Percentiles rank a stretch among this genome's conserved stretches.
phyloP scores from a whole-genome alignment of 2,329 filamentous ascomycete genomes.

The Xylariales sp. region DNA sequence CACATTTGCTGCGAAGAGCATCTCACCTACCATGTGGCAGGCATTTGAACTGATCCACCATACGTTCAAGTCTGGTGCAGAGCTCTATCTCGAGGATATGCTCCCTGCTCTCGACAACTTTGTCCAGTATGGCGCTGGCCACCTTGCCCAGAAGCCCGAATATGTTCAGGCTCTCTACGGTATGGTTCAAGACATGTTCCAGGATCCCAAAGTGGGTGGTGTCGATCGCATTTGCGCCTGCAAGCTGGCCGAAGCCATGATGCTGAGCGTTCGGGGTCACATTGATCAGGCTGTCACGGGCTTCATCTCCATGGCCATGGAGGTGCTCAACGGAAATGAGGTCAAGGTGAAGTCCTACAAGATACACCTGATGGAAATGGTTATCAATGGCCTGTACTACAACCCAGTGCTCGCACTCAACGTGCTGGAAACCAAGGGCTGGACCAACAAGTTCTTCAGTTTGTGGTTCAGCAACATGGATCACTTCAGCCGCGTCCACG shows the following conservation, averaged over 20 bases:
- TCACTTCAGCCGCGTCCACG: slow-evolving; percentile 87
- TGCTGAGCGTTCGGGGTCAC: slow-evolving; percentile 86
- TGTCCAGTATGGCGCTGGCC: slow-evolving; percentile 82
- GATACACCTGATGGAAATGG: slow-evolving; percentile 97
- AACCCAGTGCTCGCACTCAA: slow-evolving; percentile 82
- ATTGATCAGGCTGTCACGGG: slow-evolving; percentile 85
- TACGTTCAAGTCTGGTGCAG: slow-evolving; percentile 94
- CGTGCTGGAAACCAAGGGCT: slow-evolving; percentile 83
- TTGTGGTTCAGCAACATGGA: slow-evolving; percentile 97
- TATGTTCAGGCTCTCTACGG: slow-evolving; percentile 86
- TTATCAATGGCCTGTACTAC: slow-evolving; percentile 98
- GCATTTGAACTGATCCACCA: slow-evolving; percentile 95
- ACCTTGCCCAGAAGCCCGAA: slow-evolving; percentile 75
- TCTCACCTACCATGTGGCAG: slow-evolving; percentile 97
- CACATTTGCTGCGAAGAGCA: slow-evolving; percentile 94
- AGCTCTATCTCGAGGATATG: slow-evolving; percentile 98
- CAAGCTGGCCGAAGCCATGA: slow-evolving; percentile 94
- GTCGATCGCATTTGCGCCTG: slow-evolving; percentile 96
- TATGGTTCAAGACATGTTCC: slow-evolving; percentile 95
- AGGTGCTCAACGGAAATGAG: slow-evolving; percentile 68
- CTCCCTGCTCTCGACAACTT: slow-evolving; percentile 97
- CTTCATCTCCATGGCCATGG: slow-evolving; percentile 89
- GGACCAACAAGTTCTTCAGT: slow-evolving; percentile 99
- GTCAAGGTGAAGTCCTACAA: slow-evolving; percentile 89
- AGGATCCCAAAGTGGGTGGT: slow-evolving; percentile 84